Base-by-base conservation (phyloP, 2,329 filamentous ascomycete species). In the Aureobasidium sp. region DNA sequence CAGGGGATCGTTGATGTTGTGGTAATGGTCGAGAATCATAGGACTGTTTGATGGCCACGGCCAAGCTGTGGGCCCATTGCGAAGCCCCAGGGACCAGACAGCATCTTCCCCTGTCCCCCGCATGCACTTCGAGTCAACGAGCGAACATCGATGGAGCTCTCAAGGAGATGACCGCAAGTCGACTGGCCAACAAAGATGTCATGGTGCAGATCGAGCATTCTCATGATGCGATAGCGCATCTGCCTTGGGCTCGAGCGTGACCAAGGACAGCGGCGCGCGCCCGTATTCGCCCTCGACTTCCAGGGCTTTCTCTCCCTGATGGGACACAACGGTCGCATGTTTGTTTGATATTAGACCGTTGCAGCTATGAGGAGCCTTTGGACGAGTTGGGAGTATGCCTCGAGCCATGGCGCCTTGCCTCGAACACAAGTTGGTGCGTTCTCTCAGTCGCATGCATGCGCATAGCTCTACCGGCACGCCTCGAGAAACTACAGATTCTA, bases 311-410 rank as follows among this genome's bases (percentile, higher is more conserved):
- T n/a, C 14, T 29, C 55, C 31, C 6, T 59, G 55, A 34, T 34
- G 42, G 44, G n/a, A 37, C 27, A 29, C 45, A 60, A 60, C 57
- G 44, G 57, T 36, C 42, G 14, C 45, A 48, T 58, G 55, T 58
- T 48, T 34, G 55, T 31, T 51, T 60, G n/a, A 49, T 60, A 60
- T 41, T 49, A 37, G 34, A 49, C 57, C 57, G 57, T 60, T 60
- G 57, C 45, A 60, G 42, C 34, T 51, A 51, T 51, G 57, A 20
- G 20, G 37, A 51, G 41, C 20, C 55, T 48, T 20, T 39, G 55
- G 34, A 58, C 42, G n/a, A 57, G 25, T 57, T 48, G 22, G 55
- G 42, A 29, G 55, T 37, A 22, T 47, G 42, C n/a, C 25, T 6
- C 29, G 39, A 27, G 34, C 20, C 31, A 48, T 25, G 41, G 31